phyloP scores from a whole-genome alignment of 208 protist species.

The Angomonas deanei region DNA sequence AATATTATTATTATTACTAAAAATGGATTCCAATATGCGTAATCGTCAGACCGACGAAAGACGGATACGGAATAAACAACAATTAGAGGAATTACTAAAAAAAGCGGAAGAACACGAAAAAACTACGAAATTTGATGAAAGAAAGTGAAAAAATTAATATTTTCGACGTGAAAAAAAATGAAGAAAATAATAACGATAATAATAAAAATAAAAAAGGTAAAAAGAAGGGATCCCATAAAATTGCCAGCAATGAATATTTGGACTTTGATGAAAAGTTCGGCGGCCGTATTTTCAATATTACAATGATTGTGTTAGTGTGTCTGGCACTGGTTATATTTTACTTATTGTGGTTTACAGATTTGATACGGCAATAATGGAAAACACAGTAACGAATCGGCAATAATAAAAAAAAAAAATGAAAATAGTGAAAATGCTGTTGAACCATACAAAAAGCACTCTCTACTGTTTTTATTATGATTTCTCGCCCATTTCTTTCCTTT shows the following conservation, averaged over 20 bases:
- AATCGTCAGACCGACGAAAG: no score
- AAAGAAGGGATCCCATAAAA: background rate
- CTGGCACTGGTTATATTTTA: slow-evolving; percentile 16
- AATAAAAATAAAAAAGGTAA: background rate
- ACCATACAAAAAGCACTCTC: no score
- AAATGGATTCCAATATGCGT: no score
- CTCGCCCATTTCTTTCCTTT: no score
- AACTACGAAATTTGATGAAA: background rate
- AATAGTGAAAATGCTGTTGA: no score
- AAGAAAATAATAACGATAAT: background rate
- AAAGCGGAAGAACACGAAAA: background rate
- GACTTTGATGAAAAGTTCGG: slow-evolving; percentile 22
- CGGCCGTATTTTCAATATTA: slow-evolving; percentile 14
- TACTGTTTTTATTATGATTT: no score
- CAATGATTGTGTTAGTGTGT: slow-evolving; percentile 1
- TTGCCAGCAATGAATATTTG: slow-evolving; percentile 12
- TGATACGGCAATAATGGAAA: background rate
- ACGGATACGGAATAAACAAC: background rate
- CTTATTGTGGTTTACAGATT: slow-evolving; percentile 24
- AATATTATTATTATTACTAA: no score
- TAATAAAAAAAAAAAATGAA: background rate
- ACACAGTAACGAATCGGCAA: background rate
- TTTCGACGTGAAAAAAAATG: background rate
- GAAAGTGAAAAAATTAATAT: background rate
- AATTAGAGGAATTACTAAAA: background rate